Base-by-base conservation (phyloP, 2,329 filamentous ascomycete genomes). In the Paecilomyces niveus region DNA sequence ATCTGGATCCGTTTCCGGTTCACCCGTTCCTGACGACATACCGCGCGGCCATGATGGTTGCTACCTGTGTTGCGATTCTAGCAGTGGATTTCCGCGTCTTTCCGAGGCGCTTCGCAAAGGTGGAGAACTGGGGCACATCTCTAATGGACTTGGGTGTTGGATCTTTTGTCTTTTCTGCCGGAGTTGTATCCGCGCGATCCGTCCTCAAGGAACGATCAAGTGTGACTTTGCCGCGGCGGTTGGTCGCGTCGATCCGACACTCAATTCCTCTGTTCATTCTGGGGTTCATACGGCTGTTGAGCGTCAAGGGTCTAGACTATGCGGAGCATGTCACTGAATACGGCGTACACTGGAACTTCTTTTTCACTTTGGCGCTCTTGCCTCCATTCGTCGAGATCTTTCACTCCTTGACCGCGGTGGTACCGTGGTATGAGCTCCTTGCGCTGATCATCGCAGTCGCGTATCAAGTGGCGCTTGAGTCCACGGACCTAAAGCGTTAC, bases 321-420 rank as follows among this genome's bases (percentile, higher is more conserved):
- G 92, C 92, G 2, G 94, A 99, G 73, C 94, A 99, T 77, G 91
- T 97, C 59, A 92, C 90, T 13, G 94, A 99, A 72, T 99, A 99
- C 70, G 94, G 94, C 51, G 90, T 99, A 9, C 94, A 99, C 74
- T 99, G 94, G 94, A 99, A 99, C 74, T 99, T 99, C 75, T 99
- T 99, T 81, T 97, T 97, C 76, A 99, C 94, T 0, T 81, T 99
- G 9, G 92, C 87, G 5, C 83, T 97, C 54, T 78, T 99, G 24
- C 91, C 93, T 0, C 92, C 92, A 0, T 96, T 96, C 67, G 86
- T 96, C 56, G 92, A 93, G 29, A 72, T 94, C 0, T 90, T 93
- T 61, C 90, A 95, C 70, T 83, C 88, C 0, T 77, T 87, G 0
- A 83, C 93, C 59, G 79, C 81, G 15, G 69, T 89, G 57, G 75